Percentiles rank a stretch among this genome's conserved stretches.
These are phyloP conservation scores for Rhizopogon rudus DNA, from an alignment of 768 basidiomycete genomes.

Conservation along the genomic window DNA sequence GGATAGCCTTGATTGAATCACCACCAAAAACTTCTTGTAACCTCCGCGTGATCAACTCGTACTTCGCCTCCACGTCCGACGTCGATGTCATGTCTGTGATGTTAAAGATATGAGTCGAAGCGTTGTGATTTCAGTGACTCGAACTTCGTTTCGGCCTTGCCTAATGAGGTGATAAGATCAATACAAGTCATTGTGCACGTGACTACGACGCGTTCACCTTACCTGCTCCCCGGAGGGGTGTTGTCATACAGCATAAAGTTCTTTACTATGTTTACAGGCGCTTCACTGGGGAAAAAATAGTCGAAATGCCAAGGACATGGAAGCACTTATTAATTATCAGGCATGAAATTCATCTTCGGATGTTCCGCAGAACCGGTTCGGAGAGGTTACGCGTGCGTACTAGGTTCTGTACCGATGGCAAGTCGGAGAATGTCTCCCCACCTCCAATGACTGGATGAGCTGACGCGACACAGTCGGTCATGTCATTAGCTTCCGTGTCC, in stretches of 20 bases:
- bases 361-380: neutral
- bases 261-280: neutral
- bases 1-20: slow-evolving; percentile 75
- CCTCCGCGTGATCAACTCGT: slow-evolving; percentile 78
- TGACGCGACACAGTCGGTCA: neutral
- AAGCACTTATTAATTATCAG: no score
- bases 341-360: no score
- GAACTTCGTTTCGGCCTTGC: no score
- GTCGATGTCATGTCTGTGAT: slow-evolving; percentile 24
- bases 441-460: neutral
- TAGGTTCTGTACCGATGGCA: no score
- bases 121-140: neutral
- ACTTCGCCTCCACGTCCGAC: slow-evolving; percentile 43
- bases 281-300: neutral
- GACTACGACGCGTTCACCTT: no score
- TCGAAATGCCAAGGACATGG: neutral
- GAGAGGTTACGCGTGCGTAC: neutral
- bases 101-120: neutral
- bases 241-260: no score
- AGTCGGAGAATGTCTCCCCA: neutral
- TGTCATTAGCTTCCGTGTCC: neutral
- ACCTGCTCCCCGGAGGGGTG: no score
- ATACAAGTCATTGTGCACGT: no score
- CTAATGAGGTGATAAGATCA: no score
- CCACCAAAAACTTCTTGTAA: slow-evolving; percentile 86